Evolutionary conservation across 2,329 filamentous ascomycete genomes (phyloP), one percentile per base, ranked within the genome.

Genomic region (Talaromyces sp.): DNA sequence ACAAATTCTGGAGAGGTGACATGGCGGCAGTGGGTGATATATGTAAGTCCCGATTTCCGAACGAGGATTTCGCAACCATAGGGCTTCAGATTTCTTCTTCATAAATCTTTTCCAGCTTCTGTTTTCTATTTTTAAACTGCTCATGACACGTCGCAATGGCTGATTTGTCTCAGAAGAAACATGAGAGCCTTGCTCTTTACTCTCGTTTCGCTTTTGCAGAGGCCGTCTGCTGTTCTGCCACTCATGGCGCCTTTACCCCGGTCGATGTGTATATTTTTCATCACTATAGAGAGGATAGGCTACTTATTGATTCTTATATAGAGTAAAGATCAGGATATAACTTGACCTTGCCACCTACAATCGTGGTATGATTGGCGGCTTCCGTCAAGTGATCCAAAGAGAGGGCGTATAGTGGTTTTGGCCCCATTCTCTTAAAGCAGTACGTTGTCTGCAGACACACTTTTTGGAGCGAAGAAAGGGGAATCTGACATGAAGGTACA

Each of bases 211-310:
- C 94, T 81, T 89, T 99, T 73, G 92, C 93, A 72, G 94, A 94
- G 81, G 94, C 93, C 71, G 82, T 97, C 84, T 96, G 94, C 88
- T 99, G 93, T 81, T 94, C 92, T 71, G 83, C 97, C 81, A 99
- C 94, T 75, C 94, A 99, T 86, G 94, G 93, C 79, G 89, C 85
- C 74, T 88, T 97, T 72, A 97, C 93, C 70, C 93, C 93, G 75
- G 92, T 97, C 79, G 93, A 97, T 89, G 94, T 97, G 93, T 97
- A 94, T 80, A 92, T 90, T 63, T 10, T 27, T 41, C 35, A 27
- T 41, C 19, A 3, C 21, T 29, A n/a, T 32, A 29, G 7, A 48
- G 3, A 52, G 12, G 8, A 10, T 17, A 9, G 9, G 14, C 3
- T 9, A 19, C 3, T n/a, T 29, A 27, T 17, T 17, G 10, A 29